phyloP scores from a whole-genome alignment of 495 filamentous ascomycete species.

The Aspergillus homomorphus region DNA sequence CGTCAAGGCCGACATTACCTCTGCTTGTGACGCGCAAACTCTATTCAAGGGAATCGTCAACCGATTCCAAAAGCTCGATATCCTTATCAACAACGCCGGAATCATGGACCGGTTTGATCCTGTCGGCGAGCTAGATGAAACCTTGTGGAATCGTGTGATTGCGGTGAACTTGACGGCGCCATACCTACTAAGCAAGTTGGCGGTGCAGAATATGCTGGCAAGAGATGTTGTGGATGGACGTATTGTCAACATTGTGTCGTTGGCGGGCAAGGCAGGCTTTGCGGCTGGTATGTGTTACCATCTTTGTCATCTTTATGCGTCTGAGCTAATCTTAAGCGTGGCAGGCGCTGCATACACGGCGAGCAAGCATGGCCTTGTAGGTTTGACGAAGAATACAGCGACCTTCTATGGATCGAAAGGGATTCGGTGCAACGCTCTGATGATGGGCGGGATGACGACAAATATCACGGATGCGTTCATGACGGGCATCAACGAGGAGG shows the following conservation, averaged over 20 bases:
- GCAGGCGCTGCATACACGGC: constrained; percentile 53
- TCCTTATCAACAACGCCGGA: constrained; percentile 45
- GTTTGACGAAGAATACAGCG: constrained; percentile 62
- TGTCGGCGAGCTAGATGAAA: constrained; percentile 47
- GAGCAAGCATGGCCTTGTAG: constrained; percentile 42
- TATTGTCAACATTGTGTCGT: constrained; percentile 41
- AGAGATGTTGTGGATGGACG: constrained; percentile 27
- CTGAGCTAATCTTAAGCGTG: too few relatives aligned
- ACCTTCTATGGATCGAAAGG: constrained; percentile 55
- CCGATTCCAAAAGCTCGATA: constrained; percentile 34
- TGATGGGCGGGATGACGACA: constrained; percentile 54
- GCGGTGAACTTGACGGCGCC: constrained; percentile 59
- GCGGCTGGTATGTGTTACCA: constrained; percentile 25
- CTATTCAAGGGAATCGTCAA: constrained; percentile 34
- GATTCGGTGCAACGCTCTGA: constrained; percentile 54
- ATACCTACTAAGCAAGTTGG: constrained; percentile 50
- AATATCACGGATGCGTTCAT: constrained; percentile 53
- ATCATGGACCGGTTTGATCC: constrained; percentile 59
- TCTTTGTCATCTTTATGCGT: not conserved
- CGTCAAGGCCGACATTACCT: constrained; percentile 42
- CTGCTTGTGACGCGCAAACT: constrained; percentile 28
- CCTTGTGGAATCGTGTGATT: constrained; percentile 56
- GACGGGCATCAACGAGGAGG: constrained; percentile 44
- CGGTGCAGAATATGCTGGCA: constrained; percentile 45
- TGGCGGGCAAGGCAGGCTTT: constrained; percentile 34